Conservation (phyloP, 2,329 filamentous ascomycete genomes). For the Penicillium janthinellum region DNA sequence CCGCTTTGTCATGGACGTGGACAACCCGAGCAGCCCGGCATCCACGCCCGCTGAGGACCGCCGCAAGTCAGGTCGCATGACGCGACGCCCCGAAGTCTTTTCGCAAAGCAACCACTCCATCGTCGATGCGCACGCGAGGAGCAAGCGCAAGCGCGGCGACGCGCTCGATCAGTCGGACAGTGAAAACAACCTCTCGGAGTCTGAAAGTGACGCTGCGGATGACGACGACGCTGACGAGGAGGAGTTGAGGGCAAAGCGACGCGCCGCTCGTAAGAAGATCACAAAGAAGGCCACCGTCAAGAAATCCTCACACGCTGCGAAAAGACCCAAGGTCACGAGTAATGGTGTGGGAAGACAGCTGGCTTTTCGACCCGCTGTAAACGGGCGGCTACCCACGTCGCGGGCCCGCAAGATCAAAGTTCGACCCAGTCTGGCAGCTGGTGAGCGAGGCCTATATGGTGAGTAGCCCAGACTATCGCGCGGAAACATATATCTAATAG, state of each 20-base stretch:
- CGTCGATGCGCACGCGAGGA: slow-evolving; percentile 31
- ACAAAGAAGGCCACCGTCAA: slow-evolving; percentile 45
- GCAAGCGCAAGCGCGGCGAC: slow-evolving; percentile 55
- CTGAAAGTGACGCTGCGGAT: slow-evolving; percentile 43
- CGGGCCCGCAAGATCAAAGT: slow-evolving; percentile 54
- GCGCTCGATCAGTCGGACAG: slow-evolving; percentile 41
- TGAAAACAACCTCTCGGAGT: slow-evolving; percentile 38
- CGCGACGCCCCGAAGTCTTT: slow-evolving; percentile 47
- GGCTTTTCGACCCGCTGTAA: slow-evolving; percentile 57
- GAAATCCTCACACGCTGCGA: slow-evolving; percentile 44
- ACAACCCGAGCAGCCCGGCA: slow-evolving; percentile 18
- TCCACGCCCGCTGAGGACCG: slow-evolving; percentile 35
- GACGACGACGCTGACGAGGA: slow-evolving; percentile 51
- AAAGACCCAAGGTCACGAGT: slow-evolving; percentile 60
- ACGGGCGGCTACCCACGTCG: slow-evolving; percentile 46
- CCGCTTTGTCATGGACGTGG: slow-evolving; percentile 23
- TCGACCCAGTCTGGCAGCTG: slow-evolving; percentile 54
- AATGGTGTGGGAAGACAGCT: slow-evolving; percentile 51
- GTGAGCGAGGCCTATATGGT: slow-evolving; percentile 62
- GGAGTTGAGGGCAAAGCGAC: slow-evolving; percentile 49
- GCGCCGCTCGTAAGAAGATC: slow-evolving; percentile 37
- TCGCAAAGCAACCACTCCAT: slow-evolving; percentile 39
- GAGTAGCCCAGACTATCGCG: slow-evolving; percentile 22
- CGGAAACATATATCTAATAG: slow-evolving; percentile 26
- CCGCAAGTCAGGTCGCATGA: slow-evolving; percentile 48